Percentiles rank a stretch among this genome's conserved stretches.
Conservation (phyloP, 306 rosid species). For the Crotalaria pallida region DNA sequence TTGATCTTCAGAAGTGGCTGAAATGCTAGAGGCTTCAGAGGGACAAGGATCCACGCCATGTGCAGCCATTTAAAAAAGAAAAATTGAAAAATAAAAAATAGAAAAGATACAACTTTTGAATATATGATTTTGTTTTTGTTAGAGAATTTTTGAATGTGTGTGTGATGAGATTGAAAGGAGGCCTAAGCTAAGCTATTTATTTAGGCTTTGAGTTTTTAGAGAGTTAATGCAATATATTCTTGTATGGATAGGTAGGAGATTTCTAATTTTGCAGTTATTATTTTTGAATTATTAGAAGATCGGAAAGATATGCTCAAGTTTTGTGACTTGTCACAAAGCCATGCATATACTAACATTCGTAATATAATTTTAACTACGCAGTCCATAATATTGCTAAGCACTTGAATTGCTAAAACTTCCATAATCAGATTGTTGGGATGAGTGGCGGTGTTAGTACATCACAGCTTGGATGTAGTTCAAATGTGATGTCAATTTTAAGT, state of each 20-base stretch:
- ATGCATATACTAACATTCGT: neutral
- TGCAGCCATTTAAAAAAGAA: slow-evolving; percentile 23
- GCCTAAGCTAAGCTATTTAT: slow-evolving; percentile 25
- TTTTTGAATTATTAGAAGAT: slow-evolving; percentile 20
- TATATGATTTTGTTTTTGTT: neutral
- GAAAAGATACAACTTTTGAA: neutral
- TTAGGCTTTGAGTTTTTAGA: slow-evolving; percentile 19
- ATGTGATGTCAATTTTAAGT: slow-evolving; percentile 7
- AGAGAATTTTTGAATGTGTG: neutral
- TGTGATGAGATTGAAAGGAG: neutral
- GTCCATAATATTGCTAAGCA: neutral
- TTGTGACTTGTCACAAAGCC: neutral
- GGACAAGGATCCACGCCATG: neutral
- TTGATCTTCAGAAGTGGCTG: slow-evolving; percentile 10
- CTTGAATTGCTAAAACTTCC: slow-evolving; percentile 9
- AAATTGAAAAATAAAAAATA: neutral
- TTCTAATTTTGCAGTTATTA: slow-evolving; percentile 20
- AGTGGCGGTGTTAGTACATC: slow-evolving; percentile 30
- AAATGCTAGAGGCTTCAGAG: slow-evolving; percentile 43
- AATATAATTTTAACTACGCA: neutral
- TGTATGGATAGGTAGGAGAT: slow-evolving; percentile 28
- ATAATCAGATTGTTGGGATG: neutral
- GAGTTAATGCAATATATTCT: slow-evolving; percentile 18
- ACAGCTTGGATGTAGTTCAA: slow-evolving; percentile 26
- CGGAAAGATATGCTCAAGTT: neutral